Evolutionary conservation across 306 rosid species (phyloP).

Genomic region (Castanospermum australe): DNA sequence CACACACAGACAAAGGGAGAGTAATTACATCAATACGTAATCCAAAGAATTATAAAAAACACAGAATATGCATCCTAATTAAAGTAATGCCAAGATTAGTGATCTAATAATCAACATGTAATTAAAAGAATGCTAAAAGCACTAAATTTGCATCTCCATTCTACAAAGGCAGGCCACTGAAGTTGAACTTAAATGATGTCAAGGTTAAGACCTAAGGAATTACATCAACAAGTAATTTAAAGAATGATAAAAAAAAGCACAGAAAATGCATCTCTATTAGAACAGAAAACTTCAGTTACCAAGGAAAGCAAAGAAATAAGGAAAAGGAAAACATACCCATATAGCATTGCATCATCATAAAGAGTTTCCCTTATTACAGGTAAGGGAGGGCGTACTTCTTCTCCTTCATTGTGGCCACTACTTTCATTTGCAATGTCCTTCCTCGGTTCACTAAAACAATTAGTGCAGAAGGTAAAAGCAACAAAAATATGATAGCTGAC

Average conservation of each 20-base stretch:
- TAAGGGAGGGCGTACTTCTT: constrained; percentile 89
- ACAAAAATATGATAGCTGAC: neutral
- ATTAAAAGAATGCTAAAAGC: neutral
- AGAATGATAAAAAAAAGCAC: neutral
- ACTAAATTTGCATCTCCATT: neutral
- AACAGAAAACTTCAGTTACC: neutral
- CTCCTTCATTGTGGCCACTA: constrained; percentile 49
- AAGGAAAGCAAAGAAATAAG: neutral
- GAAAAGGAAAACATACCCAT: constrained; percentile 56
- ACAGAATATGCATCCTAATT: neutral
- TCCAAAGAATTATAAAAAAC: neutral
- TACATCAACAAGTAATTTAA: constrained; percentile 3
- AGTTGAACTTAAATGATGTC: neutral
- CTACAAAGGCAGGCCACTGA: neutral
- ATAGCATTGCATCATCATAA: constrained; percentile 68
- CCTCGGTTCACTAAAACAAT: constrained; percentile 50
- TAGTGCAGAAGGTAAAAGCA: constrained; percentile 1
- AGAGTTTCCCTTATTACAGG: constrained; percentile 96
- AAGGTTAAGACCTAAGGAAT: neutral
- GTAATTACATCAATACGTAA: neutral
- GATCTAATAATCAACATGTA: neutral
- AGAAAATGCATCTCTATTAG: neutral
- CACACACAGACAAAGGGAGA: neutral
- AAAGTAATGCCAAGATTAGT: neutral
- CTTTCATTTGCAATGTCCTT: constrained; percentile 40